Evolutionary conservation across 768 basidiomycete genomes (phyloP).

Genomic region (Cyathus striatus): DNA sequence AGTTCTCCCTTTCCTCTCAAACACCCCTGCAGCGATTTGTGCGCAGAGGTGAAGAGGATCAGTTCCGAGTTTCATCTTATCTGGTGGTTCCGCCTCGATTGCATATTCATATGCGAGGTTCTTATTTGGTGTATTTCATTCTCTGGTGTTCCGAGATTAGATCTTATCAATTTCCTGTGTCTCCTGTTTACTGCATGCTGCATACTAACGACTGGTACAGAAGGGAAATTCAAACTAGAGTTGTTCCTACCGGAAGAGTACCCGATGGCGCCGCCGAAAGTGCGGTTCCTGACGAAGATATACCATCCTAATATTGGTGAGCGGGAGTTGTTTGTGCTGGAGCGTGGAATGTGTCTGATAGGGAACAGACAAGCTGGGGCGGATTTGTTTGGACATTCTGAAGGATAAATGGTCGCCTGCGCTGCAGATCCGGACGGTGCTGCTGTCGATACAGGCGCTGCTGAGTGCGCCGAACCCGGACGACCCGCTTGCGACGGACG

Average conservation of each 20-base stretch:
- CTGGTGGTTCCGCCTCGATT: too few species aligned
- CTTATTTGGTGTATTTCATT: too few species aligned
- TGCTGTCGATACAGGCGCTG: conserved; percentile 95
- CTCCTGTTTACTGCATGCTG: too few species aligned
- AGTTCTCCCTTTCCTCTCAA: too few species aligned
- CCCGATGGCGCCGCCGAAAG: conserved; percentile 99
- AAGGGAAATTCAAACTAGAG: conserved; percentile 59
- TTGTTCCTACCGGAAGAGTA: conserved; percentile 98
- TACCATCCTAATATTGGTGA: conserved; percentile 99
- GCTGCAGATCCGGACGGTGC: conserved; percentile 95
- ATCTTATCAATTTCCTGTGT: too few species aligned
- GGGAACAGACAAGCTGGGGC: conserved; percentile 91
- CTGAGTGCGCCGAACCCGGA: conserved; percentile 96
- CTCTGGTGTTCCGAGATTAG: too few species aligned
- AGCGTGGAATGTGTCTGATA: not conserved
- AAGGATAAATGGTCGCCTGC: conserved; percentile 99
- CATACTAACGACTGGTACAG: too few species aligned
- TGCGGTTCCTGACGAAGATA: conserved; percentile 96
- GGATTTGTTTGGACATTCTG: conserved; percentile 97
- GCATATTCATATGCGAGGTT: too few species aligned
- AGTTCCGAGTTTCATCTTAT: too few species aligned
- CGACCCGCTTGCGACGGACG: conserved; percentile 90
- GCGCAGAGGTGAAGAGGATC: too few species aligned
- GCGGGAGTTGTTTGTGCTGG: conserved; percentile 16
- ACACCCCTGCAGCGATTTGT: too few species aligned